Evolutionary conservation across 768 basidiomycete genomes (phyloP).

Genomic region (Dioszegia crocea): DNA sequence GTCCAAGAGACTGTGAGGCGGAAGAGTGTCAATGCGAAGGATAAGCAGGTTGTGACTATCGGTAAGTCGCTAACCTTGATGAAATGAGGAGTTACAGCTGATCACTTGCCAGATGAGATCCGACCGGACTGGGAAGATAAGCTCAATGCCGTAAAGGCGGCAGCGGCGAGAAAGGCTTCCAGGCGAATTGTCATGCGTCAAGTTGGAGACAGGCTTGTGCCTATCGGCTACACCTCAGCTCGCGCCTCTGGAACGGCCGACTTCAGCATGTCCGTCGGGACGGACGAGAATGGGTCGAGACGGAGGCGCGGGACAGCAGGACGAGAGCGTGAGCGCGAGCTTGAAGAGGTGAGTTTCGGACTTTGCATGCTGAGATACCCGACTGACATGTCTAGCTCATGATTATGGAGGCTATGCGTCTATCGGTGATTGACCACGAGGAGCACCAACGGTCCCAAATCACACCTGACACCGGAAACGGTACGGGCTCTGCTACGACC

Average conservation of each 20-base stretch:
- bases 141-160: constrained; percentile 84
- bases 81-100: not conserved
- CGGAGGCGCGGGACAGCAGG: constrained; percentile 55
- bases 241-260: constrained; percentile 52
- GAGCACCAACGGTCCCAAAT: constrained; percentile 65
- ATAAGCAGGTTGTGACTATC: constrained; percentile 83
- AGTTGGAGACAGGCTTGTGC: constrained; percentile 93
- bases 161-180: constrained; percentile 92
- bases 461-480: not conserved
- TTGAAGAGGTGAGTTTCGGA: constrained; percentile 71
- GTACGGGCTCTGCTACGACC: not conserved
- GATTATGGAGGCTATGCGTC: constrained; percentile 98
- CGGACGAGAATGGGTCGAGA: constrained; percentile 56
- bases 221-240: constrained; percentile 84
- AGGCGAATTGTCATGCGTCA: constrained; percentile 97
- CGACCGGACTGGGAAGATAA: constrained; percentile 98
- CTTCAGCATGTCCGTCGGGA: constrained; percentile 50
- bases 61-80: constrained; percentile 56
- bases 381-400: constrained; percentile 62
- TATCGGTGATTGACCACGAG: constrained; percentile 90
- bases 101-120: constrained; percentile 68
- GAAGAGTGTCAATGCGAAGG: constrained; percentile 82
- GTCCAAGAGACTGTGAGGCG: constrained; percentile 52
- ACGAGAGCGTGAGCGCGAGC: constrained; percentile 79
- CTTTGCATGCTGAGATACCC: not conserved